Conservation (phyloP, 1,284 basidiomycete genomes). For the Blastosporella zonata region DNA sequence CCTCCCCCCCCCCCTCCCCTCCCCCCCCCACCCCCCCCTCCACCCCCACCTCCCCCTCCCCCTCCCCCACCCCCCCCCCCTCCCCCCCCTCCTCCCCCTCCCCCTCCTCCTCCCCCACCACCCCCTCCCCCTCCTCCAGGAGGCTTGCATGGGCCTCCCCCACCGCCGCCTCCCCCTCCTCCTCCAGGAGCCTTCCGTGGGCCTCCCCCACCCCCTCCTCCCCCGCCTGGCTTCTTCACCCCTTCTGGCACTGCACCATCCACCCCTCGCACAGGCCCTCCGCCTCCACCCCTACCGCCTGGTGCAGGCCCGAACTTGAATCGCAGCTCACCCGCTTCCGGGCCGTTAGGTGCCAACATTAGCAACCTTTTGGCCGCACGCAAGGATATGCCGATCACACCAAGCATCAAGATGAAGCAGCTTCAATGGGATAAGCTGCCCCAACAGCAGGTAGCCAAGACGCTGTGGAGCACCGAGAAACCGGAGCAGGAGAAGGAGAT, state of each 20-base stretch:
- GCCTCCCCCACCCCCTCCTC: constrained; percentile 29
- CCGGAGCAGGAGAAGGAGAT: constrained; percentile 72
- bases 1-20: no score
- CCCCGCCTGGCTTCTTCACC: constrained; percentile 34
- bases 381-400: constrained; percentile 85
- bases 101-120: constrained; percentile 22
- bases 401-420: constrained; percentile 94
- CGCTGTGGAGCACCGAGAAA: constrained; percentile 79
- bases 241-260: constrained; percentile 19
- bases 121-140: constrained; percentile 36
- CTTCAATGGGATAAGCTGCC: constrained; percentile 98
- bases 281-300: constrained; percentile 48
- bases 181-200: constrained; percentile 25
- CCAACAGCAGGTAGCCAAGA: constrained; percentile 79
- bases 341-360: constrained; percentile 55
- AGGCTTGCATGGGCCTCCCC: constrained; percentile 32
- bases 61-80: background rate
- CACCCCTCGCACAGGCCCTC: constrained; percentile 23
- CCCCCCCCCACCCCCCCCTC: no score
- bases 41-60: no score
- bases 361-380: constrained; percentile 57
- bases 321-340: constrained; percentile 56
- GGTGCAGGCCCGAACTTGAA: constrained; percentile 47
- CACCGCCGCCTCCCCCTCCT: constrained; percentile 30
- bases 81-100: constrained; percentile 26